Base-by-base conservation (phyloP, 352 stramenopile genomes). In the Pythium apleroticum region DNA sequence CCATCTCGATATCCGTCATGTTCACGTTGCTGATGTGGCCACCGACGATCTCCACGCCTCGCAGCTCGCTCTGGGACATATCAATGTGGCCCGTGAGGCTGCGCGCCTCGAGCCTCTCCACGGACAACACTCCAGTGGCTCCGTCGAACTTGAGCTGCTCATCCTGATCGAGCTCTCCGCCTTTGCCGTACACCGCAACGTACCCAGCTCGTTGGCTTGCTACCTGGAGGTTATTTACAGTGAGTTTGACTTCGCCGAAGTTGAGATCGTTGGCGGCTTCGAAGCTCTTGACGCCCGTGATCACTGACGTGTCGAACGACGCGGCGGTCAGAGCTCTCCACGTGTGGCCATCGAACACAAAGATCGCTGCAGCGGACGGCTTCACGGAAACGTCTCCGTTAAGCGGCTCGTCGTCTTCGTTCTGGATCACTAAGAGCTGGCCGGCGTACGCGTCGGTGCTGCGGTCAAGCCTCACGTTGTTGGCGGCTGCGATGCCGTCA, bases 21-120 rank as follows among this genome's bases (percentile, higher is more conserved):
- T 91, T 91, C 58, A 91, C 81, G 59, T 78, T 82, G 64, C 84
- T 88, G 50, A 91, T 90, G 62, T 91, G 80, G 3, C 84, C 86
- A 20, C 81, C 81, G 19, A 90, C 65, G 57, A 92, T 90, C 41
- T 91, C 84, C 7, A 94, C 84, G 25, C 78, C 61, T 12, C 70
- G 73, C 20, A 91, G 62, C 53, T 90, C 81, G 33, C 83, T 90
- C 55, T 92, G 76, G 11, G 75, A 77, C 83, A 91, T 88, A 57
- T 93, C 86, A 46, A 94, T 91, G n/a, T 80, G 79, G 15, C 80
- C 84, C n/a, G 76, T 62, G 27, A 94, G 56, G n/a, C 71, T 72
- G 8, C 76, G 68, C 0, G 72, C 73, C 15, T 86, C 69, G 1
- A 94, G 68, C 46, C 78, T 76, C 27, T 86, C 68, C 15, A 75